phyloP scores from a whole-genome alignment of 2,329 filamentous ascomycete genomes.

The Myriosclerotinia duriaeana region DNA sequence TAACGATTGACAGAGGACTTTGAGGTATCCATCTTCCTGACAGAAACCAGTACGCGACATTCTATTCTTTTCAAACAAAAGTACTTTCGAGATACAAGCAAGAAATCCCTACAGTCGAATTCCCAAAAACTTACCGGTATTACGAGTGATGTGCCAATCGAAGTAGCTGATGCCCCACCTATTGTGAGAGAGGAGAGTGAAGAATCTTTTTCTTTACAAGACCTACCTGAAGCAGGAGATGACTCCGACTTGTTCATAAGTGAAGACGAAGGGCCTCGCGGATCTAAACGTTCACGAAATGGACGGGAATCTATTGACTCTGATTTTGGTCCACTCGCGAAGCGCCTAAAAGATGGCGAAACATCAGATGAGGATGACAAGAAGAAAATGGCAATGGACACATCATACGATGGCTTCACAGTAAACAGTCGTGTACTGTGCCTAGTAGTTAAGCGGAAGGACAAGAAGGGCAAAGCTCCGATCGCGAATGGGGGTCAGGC shows the following conservation, averaged over 20 bases:
- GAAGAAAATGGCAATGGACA: constrained; percentile 85
- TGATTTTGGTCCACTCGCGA: constrained; percentile 42
- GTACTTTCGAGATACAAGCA: constrained; percentile 62
- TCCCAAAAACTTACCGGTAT: constrained; percentile 60
- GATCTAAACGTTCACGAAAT: constrained; percentile 38
- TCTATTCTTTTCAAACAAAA: constrained; percentile 85
- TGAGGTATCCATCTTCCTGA: constrained; percentile 91
- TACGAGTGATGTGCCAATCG: constrained; percentile 50
- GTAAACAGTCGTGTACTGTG: constrained; percentile 94
- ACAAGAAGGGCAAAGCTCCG: constrained; percentile 47
- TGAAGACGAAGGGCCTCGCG: constrained; percentile 37
- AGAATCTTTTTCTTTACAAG: constrained; percentile 30
- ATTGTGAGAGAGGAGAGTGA: constrained; percentile 36
- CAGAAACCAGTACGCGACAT: constrained; percentile 80
- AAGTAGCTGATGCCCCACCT: constrained; percentile 39
- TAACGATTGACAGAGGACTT: constrained; percentile 70
- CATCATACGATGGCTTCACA: constrained; percentile 90
- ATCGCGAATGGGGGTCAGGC: constrained; percentile 54
- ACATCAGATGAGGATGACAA: constrained; percentile 62
- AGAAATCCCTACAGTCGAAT: constrained; percentile 50
- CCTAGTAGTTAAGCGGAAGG: constrained; percentile 78
- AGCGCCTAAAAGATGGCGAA: constrained; percentile 47
- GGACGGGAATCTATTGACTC: constrained; percentile 34
- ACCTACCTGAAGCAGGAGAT: constrained; percentile 34
- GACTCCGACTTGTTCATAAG: constrained; percentile 41